phyloP scores from a whole-genome alignment of 768 basidiomycete genomes.

The Suillus spraguei region DNA sequence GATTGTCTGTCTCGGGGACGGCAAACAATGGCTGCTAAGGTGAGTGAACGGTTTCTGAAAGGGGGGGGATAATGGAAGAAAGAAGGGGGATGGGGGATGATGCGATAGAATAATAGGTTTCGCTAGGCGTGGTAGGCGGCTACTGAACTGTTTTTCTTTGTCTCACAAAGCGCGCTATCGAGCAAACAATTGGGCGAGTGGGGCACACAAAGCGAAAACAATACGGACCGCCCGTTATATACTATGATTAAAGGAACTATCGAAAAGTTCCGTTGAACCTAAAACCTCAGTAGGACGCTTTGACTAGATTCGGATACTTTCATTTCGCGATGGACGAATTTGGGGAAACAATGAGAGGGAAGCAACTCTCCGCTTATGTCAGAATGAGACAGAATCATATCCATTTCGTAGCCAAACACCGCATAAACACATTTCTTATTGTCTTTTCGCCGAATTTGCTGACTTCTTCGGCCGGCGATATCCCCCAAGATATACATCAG shows the following conservation, averaged over 20 bases:
- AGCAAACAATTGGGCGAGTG: constrained; percentile 67
- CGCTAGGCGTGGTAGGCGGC: constrained; percentile 41
- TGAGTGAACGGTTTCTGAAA: constrained; percentile 38
- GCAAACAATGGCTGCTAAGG: constrained; percentile 35
- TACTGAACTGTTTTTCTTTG: constrained; percentile 51
- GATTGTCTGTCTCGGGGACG: constrained; percentile 41
- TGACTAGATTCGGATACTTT: constrained; percentile 22
- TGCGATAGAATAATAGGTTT: constrained; percentile 42
- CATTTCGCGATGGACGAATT: constrained; percentile 21
- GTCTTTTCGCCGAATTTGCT: constrained; percentile 39
- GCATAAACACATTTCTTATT: constrained; percentile 49
- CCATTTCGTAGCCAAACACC: constrained; percentile 44
- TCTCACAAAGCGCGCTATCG: constrained; percentile 43
- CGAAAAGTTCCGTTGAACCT: constrained; percentile 41
- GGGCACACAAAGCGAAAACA: constrained; percentile 62
- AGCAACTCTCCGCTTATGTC: constrained; percentile 33
- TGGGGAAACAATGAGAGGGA: constrained; percentile 37
- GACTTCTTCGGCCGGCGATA: constrained; percentile 35
- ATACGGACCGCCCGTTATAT: constrained; percentile 59
- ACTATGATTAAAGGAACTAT: constrained; percentile 35
- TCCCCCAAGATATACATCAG: constrained; percentile 37
- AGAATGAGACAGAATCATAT: constrained; percentile 33
- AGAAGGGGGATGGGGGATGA: constrained; percentile 36
- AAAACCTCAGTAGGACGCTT: constrained; percentile 27
- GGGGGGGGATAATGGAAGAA: constrained; percentile 36